Base-by-base conservation (phyloP, 768 basidiomycete genomes). In the Clathrus columnatus region DNA sequence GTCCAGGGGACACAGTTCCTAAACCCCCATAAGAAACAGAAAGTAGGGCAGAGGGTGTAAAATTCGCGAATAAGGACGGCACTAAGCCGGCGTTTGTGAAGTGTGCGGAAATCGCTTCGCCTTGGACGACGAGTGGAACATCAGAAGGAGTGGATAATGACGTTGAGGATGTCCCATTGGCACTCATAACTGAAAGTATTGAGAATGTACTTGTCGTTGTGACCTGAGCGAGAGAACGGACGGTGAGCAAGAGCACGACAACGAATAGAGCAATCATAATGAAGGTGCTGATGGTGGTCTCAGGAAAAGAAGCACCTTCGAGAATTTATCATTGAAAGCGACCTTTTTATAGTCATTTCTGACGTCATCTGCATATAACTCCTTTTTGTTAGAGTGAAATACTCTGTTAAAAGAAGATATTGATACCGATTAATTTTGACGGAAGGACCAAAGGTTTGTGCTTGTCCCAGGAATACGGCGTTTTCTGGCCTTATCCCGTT, bases 51-150 rank as follows among this genome's bases (percentile, higher is more conserved):
- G 65, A 67, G 5, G 87, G 87, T 54, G 70, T 66, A 68, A 91
- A 89, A n/a, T 69, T 67, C 6, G 75, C 23, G 47, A 91, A 61
- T 46, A 85, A 68, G 51, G 76, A 69, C 1, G 90, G 87, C 42
- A 85, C 81, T 59, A 91, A 68, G 48, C 68, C 72, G 17, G 82
- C 73, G 57, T 79, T 76, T 14, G 61, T 68, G 67, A 90, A 85
- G 67, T 89, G 82, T 20, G 87, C 87, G 63, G 84, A 70, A 50
- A 86, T 80, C 30, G 78, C 80, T 54, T 73, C 73, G 47, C 36
- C 36, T 11, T 36, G 36, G 11, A 36, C 36, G 36, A 11, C 36
- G n/a, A 36, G 36, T 36, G 36, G 36, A 36, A 36, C 36, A 11
- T 36, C 36, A 36, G 36, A 14, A 14, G 36, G 36, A 8, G 14